phyloP scores from a whole-genome alignment of 768 basidiomycete species.

The Brasilioporus rufonigricans region DNA sequence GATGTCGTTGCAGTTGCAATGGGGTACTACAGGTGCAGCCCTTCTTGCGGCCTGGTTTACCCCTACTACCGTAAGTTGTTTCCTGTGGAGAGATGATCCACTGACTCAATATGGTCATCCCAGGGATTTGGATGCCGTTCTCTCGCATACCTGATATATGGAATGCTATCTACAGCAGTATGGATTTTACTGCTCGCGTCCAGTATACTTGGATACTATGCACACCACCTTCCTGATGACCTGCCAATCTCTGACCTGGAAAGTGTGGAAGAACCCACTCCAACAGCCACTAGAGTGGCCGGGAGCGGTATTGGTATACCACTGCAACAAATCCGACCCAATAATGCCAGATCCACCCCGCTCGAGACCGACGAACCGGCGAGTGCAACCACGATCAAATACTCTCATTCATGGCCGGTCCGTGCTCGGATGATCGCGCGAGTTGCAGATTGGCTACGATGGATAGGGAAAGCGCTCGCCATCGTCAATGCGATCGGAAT shows the following conservation, averaged over 20 bases:
- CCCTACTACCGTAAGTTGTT: constrained; percentile 27
- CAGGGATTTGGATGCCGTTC: constrained; percentile 37
- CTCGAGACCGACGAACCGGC: not conserved
- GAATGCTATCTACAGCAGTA: constrained; percentile 23
- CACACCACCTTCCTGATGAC: constrained; percentile 3
- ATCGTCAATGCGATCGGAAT: constrained; percentile 26
- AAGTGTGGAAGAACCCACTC: not conserved
- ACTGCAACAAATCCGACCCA: not conserved
- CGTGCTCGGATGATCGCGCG: not conserved
- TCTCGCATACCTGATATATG: constrained; percentile 31
- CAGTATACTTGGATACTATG: constrained; percentile 26
- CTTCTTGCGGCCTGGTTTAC: constrained; percentile 29
- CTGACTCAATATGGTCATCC: not conserved
- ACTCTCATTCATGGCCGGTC: not conserved
- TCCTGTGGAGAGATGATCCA: not conserved
- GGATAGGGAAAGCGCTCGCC: constrained; percentile 30
- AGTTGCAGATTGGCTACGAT: constrained; percentile 21
- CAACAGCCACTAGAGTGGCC: not conserved
- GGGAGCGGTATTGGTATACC: not conserved
- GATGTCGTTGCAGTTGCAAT: constrained; percentile 31
- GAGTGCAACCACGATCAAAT: not conserved
- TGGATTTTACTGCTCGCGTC: constrained; percentile 34
- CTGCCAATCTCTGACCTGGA: not conserved
- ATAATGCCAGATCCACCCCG: not conserved
- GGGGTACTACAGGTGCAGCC: constrained; percentile 32